Base-by-base conservation (phyloP, 2,329 filamentous ascomycete species). In the Zymoseptoria pseudotritici region DNA sequence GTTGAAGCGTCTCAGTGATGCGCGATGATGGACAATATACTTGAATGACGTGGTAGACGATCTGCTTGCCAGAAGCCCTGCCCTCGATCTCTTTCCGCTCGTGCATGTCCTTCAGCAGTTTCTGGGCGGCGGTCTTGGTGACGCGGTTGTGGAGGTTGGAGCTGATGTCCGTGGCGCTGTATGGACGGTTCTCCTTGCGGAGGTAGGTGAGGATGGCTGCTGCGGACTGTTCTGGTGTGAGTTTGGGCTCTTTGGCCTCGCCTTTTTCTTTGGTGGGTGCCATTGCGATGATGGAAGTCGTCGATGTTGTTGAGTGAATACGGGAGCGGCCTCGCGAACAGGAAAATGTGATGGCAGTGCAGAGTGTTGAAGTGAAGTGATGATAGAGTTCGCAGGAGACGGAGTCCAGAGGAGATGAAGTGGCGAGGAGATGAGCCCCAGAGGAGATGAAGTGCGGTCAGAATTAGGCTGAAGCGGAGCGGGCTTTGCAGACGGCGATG, bases 31-130 rank as follows among this genome's bases (percentile, higher is more conserved):
- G 19, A 17, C 26, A 31, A 52, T 60, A 21, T 67, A 79, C 78
- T 70, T 80, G 78, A 6, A 77, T 64, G 42, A 79, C 76, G 70
- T 86, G 84, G 69, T 86, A 86, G 61, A 86, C 83, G 49, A 79
- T 76, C 66, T 86, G 83, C 72, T 86, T 86, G 20, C 84, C 83
- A 49, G 83, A 78, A 49, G 77, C 73, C 55, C 81, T 81, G 55
- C 81, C 83, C 66, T 83, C 82, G 50, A 88, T 82, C 65, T 83
- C 73, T 10, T 81, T 81, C 50, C 77, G 78, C 65, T 86, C 83
- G 61, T 84, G 80, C 70, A 88, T 75, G 61, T 87, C 84, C 66
- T 84, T 86, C 36, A 88, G 74, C 31, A 83, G 69, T 71, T 87
- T 88, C 26, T 79, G 79, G 22, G 84, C 79, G 51, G 82, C 77